These are phyloP conservation scores for Kickxella alabastrina DNA, from an alignment of 192 early-diverging fungal genomes.

Conservation along the genomic window DNA sequence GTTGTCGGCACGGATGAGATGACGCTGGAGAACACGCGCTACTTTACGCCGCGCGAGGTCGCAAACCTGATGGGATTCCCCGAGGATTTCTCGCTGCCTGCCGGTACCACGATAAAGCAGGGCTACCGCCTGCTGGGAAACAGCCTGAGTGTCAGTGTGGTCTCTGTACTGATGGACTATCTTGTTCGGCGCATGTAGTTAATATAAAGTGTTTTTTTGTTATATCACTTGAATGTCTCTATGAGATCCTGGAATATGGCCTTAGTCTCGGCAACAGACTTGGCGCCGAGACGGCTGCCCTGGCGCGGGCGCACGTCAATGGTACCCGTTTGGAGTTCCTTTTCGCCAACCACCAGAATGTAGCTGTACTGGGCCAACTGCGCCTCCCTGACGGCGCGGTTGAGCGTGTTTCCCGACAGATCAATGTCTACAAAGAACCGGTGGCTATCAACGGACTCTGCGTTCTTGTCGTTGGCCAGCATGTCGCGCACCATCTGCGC, in stretches of 20 bases:
- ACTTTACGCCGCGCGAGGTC: conserved; percentile 62
- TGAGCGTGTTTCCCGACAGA: conserved; percentile 58
- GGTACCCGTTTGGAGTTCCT: conserved; percentile 63
- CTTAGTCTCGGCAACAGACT: conserved; percentile 56
- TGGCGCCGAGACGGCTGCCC: conserved; percentile 60
- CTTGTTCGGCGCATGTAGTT: conserved; percentile 52
- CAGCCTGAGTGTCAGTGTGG: conserved; percentile 81
- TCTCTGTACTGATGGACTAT: conserved; percentile 71
- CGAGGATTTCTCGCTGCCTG: conserved; percentile 68
- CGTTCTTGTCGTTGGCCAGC: conserved; percentile 34
- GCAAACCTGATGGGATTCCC: conserved; percentile 81
- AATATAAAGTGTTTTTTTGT: background rate
- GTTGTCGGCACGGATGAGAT: conserved; percentile 26
- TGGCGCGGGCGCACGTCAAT: conserved; percentile 71
- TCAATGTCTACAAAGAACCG: conserved; percentile 82
- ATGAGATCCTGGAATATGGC: conserved; percentile 57
- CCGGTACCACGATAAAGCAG: conserved; percentile 63
- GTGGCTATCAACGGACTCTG: conserved; percentile 52
- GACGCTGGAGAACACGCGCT: conserved; percentile 40
- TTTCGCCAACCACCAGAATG: conserved; percentile 81
- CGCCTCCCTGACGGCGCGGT: conserved; percentile 74
- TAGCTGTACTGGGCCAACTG: conserved; percentile 83
- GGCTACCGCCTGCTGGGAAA: conserved; percentile 86
- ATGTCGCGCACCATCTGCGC: conserved; percentile 54
- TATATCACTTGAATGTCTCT: conserved; percentile 42